Evolutionary conservation across 2,329 filamentous ascomycete species (phyloP).

Genomic region (Rugonectria rugulosa): DNA sequence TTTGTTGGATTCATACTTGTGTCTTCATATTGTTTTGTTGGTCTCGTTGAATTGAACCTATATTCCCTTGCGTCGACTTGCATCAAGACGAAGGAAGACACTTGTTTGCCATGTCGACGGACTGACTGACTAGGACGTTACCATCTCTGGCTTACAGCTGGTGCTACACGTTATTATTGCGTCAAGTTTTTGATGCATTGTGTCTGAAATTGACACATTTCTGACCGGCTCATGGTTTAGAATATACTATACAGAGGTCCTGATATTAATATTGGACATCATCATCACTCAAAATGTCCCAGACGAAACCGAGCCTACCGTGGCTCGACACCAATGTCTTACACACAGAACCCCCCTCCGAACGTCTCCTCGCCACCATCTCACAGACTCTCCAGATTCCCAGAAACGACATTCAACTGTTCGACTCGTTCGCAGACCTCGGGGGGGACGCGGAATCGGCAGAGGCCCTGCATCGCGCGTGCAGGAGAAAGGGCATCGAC

Average conservation of each 20-base stretch:
- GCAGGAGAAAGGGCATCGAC: slow-evolving; percentile 39
- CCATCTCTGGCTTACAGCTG: too few species aligned
- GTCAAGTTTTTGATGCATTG: too few species aligned
- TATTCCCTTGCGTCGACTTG: too few species aligned
- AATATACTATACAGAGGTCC: too few species aligned
- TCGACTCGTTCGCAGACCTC: slow-evolving; percentile 54
- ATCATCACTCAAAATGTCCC: neutral
- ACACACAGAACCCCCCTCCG: slow-evolving; percentile 33
- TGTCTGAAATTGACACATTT: too few species aligned
- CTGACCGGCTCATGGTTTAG: too few species aligned
- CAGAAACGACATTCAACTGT: slow-evolving; percentile 41
- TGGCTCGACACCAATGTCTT: slow-evolving; percentile 34
- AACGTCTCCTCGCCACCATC: slow-evolving; percentile 45
- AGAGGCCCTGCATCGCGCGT: slow-evolving; percentile 24
- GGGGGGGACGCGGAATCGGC: slow-evolving; percentile 51
- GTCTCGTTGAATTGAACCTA: neutral
- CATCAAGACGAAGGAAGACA: too few species aligned
- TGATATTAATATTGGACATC: too few species aligned
- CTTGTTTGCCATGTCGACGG: too few species aligned
- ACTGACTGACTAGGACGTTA: too few species aligned
- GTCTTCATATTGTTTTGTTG: neutral
- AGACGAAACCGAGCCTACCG: slow-evolving; percentile 26
- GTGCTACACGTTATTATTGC: too few species aligned
- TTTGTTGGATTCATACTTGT: too few species aligned
- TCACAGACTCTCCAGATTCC: slow-evolving; percentile 48